phyloP scores from a whole-genome alignment of 441 rosid species.

The Arabidopsis hybrid region DNA sequence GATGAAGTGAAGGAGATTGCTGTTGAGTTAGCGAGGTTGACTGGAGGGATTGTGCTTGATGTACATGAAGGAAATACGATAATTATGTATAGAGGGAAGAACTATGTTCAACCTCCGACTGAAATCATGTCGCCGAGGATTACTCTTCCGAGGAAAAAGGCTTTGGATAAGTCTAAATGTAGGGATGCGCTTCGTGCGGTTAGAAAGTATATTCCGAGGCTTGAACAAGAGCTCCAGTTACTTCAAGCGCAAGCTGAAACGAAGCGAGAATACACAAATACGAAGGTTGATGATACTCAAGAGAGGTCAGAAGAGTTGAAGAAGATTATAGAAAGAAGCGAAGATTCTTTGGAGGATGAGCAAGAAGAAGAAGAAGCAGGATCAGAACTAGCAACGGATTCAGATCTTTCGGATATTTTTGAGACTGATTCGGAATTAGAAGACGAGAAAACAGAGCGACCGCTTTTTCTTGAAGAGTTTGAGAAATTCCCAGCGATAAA shows the following conservation, averaged over 20 bases:
- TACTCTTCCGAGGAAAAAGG: constrained; percentile 93
- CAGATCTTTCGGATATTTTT: constrained; percentile 84
- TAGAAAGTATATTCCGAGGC: constrained; percentile 76
- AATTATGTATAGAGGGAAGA: constrained; percentile 96
- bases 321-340: constrained; percentile 56
- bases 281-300: constrained; percentile 29
- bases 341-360: constrained; percentile 59
- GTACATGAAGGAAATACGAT: constrained; percentile 84
- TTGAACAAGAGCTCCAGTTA: constrained; percentile 85
- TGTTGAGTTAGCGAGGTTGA: constrained; percentile 78
- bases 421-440: constrained; percentile 80
- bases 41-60: constrained; percentile 90
- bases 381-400: constrained; percentile 57
- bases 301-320: constrained; percentile 60
- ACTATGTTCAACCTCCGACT: constrained; percentile 93
- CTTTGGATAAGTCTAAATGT: constrained; percentile 86
- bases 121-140: constrained; percentile 94
- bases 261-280: constrained; percentile 35
- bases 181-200: constrained; percentile 86
- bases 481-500: constrained; percentile 67
- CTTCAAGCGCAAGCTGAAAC: constrained; percentile 59
- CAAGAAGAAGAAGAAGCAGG: constrained; percentile 24
- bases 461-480: constrained; percentile 74
- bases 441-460: constrained; percentile 49
- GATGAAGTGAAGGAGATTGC: constrained; percentile 95